A percentile compares a stretch with the other conserved stretches of the same genome.
Conservation (phyloP, 352 stramenopile genomes). For the Phytophthora colocasiae region DNA sequence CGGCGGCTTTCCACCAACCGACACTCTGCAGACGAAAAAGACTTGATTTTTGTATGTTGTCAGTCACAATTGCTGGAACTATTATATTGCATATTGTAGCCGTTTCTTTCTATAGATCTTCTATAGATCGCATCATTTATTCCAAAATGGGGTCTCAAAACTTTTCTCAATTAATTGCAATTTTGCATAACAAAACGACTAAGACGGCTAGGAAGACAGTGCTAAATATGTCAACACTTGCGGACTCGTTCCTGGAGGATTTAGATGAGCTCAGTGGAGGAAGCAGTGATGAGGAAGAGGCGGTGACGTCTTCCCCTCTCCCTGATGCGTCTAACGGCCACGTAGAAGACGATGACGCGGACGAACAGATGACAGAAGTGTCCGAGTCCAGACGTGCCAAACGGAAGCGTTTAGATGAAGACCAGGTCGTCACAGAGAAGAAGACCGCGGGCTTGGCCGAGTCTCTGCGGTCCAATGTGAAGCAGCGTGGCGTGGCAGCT, state of each 20-base stretch:
- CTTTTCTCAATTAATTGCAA: neutral
- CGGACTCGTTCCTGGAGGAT: conserved; percentile 91
- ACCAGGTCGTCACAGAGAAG: conserved; percentile 19
- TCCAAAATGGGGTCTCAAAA: neutral
- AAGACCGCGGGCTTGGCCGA: conserved; percentile 44
- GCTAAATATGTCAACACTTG: conserved; percentile 75
- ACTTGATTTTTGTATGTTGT: conserved; percentile 32
- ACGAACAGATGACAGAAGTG: conserved; percentile 26
- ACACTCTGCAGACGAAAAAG: conserved; percentile 6
- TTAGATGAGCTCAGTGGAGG: conserved; percentile 88
- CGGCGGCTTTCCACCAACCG: conserved; percentile 22
- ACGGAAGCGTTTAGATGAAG: conserved; percentile 34
- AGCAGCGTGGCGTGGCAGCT: conserved; percentile 61
- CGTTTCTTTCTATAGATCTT: conserved; percentile 26
- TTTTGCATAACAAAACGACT: neutral
- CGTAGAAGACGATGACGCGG: conserved; percentile 22
- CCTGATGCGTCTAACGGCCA: conserved; percentile 24
- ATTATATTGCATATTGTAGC: conserved; percentile 6
- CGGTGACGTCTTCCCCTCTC: neutral
- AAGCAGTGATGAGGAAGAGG: conserved; percentile 78
- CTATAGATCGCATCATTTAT: conserved; percentile 13
- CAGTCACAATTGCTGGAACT: conserved; percentile 1
- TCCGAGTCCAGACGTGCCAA: conserved; percentile 13
- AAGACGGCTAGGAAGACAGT: conserved; percentile 1
- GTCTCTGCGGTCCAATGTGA: conserved; percentile 49